phyloP scores from a whole-genome alignment of 1,139 yeast genomes.

The Trichomonascaceae sp. region DNA sequence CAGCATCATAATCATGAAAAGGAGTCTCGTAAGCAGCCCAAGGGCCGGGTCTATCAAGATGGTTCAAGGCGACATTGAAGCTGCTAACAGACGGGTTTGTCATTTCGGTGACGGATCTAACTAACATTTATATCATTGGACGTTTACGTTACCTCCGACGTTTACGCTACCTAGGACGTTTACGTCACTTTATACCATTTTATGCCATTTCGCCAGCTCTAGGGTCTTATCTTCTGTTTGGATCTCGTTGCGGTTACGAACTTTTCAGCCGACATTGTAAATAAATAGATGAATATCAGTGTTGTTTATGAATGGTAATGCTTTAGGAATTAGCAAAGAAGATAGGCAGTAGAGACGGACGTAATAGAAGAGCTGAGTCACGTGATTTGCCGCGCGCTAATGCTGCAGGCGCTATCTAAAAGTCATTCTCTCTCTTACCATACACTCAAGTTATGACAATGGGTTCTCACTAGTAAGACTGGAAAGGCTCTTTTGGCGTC shows the following conservation, averaged over 20 bases:
- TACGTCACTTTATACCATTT: background rate
- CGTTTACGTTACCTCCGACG: too few relatives aligned
- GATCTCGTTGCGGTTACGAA: background rate
- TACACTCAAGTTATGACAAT: too few relatives aligned
- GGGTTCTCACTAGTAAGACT: too few relatives aligned
- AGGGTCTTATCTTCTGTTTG: background rate
- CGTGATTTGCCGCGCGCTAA: too few relatives aligned
- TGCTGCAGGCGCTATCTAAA: too few relatives aligned
- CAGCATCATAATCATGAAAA: constrained; percentile 8
- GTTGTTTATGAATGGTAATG: background rate
- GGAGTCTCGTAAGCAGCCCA: background rate
- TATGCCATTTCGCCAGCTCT: background rate
- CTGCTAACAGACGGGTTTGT: background rate
- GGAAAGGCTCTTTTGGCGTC: too few relatives aligned
- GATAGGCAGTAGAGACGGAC: too few relatives aligned
- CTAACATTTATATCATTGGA: background rate
- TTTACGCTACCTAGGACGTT: too few relatives aligned
- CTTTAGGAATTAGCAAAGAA: too few relatives aligned
- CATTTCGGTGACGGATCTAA: background rate
- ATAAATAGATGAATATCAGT: background rate
- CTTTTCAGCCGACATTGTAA: background rate
- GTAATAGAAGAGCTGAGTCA: too few relatives aligned
- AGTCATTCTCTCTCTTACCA: too few relatives aligned
- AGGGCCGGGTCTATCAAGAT: background rate
- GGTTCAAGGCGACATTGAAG: background rate